phyloP scores from a whole-genome alignment of 495 filamentous ascomycete species.

The Hyaloscypha hepaticicola region DNA sequence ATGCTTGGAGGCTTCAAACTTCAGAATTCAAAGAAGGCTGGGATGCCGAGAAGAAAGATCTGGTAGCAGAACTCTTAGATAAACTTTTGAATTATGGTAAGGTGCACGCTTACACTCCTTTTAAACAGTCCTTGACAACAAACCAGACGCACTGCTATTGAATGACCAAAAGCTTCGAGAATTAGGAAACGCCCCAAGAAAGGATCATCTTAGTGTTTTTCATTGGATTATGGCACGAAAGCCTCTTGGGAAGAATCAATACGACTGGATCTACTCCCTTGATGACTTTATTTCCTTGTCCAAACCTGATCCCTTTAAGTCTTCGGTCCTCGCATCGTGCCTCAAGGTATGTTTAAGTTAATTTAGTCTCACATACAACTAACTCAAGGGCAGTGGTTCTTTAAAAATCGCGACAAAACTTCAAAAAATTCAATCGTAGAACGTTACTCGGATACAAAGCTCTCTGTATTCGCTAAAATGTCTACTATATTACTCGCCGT shows the following conservation, averaged over 20 bases:
- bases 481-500: not conserved
- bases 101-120: not conserved
- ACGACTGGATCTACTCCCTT: not conserved
- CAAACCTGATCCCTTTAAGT: not conserved
- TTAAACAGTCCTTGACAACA: not conserved
- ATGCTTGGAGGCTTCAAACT: not conserved
- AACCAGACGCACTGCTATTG: not conserved
- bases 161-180: constrained; percentile 8
- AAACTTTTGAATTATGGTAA: constrained; percentile 6
- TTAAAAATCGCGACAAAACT: too few species aligned
- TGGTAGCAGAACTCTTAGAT: not conserved
- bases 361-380: too few species aligned
- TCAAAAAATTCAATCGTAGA: too few species aligned
- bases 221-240: constrained; percentile 4
- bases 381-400: too few species aligned
- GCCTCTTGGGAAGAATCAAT: constrained; percentile 1
- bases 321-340: constrained; percentile 1
- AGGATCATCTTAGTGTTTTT: constrained; percentile 1
- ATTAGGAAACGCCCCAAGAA: not conserved
- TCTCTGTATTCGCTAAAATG: not conserved
- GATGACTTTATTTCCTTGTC: not conserved
- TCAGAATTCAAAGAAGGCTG: not conserved
- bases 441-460: too few species aligned
- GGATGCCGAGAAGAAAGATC: not conserved
- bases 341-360: not conserved